Percentiles rank a stretch among this genome's conserved stretches.
phyloP scores from a whole-genome alignment of 306 rosid genomes.

The Hylodesmum podocarpum region DNA sequence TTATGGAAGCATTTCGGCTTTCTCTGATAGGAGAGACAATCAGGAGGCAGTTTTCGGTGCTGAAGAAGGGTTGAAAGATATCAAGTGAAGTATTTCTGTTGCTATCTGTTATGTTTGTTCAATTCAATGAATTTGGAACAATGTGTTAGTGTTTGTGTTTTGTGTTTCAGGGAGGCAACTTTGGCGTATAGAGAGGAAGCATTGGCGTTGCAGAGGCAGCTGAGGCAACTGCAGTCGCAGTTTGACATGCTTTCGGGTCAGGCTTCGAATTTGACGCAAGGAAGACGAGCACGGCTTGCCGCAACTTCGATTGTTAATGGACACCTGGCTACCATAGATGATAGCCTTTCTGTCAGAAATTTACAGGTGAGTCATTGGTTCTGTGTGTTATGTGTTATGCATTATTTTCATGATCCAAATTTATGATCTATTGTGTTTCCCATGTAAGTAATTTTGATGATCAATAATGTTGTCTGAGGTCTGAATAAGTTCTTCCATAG shows the following conservation, averaged over 20 bases:
- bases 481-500: neutral
- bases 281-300: slow-evolving; percentile 88
- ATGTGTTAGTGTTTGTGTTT: slow-evolving; percentile 11
- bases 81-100: slow-evolving; percentile 39
- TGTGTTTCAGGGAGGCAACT: slow-evolving; percentile 66
- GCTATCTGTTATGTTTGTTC: neutral
- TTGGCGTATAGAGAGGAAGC: slow-evolving; percentile 75
- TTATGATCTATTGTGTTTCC: neutral
- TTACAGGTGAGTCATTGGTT: slow-evolving; percentile 52
- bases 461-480: neutral
- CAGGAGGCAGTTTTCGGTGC: slow-evolving; percentile 90
- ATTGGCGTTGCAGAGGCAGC: slow-evolving; percentile 73
- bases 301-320: slow-evolving; percentile 95
- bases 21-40: slow-evolving; percentile 75
- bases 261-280: slow-evolving; percentile 81
- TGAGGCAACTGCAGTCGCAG: slow-evolving; percentile 70
- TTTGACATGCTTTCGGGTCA: slow-evolving; percentile 83
- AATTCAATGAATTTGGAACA: neutral
- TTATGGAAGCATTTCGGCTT: slow-evolving; percentile 86
- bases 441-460: neutral
- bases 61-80: slow-evolving; percentile 86
- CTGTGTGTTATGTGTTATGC: neutral
- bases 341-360: slow-evolving; percentile 85
- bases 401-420: neutral
- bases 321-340: slow-evolving; percentile 73